A percentile compares a stretch with the other conserved stretches of the same genome.
These are phyloP conservation scores for Tricharina praecox DNA, from an alignment of 495 filamentous ascomycete genomes.

Conservation along the genomic window DNA sequence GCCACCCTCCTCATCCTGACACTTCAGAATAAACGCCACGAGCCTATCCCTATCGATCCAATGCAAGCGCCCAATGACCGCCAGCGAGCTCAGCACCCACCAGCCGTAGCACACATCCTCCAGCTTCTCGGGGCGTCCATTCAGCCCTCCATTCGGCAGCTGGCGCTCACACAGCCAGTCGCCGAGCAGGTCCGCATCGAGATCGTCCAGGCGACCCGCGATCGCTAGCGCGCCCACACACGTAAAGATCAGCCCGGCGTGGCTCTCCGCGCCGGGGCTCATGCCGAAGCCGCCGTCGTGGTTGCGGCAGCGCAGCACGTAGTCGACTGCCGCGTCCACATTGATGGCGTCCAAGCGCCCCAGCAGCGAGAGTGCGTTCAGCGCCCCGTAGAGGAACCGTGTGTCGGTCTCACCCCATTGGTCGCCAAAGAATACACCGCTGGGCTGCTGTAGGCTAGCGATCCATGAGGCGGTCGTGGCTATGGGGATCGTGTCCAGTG, in stretches of 20 bases:
- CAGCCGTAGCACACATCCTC: conserved; percentile 97
- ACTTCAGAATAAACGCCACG: conserved; percentile 60
- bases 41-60: conserved; percentile 81
- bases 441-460: conserved; percentile 55
- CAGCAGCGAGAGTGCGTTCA: conserved; percentile 74
- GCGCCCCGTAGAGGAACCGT: conserved; percentile 73
- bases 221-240: conserved; percentile 83
- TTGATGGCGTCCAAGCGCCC: conserved; percentile 53
- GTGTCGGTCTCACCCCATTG: conserved; percentile 95
- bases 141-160: conserved; percentile 69
- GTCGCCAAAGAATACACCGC: conserved; percentile 79
- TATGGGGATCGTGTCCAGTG: conserved; percentile 59
- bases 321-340: conserved; percentile 55
- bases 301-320: conserved; percentile 70
- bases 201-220: conserved; percentile 41
- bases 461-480: conserved; percentile 33
- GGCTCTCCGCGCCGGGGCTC: conserved; percentile 73
- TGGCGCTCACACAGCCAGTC: conserved; percentile 90
- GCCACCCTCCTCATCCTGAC: conserved; percentile 66
- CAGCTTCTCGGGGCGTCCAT: conserved; percentile 86
- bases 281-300: conserved; percentile 88
- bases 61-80: conserved; percentile 69
- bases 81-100: conserved; percentile 70
- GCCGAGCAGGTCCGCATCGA: conserved; percentile 48
- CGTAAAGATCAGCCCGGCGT: conserved; percentile 84